Evolutionary conservation across 1,284 basidiomycete genomes (phyloP), one percentile per base, ranked within the genome.

Genomic region (Rhodofomes roseus): DNA sequence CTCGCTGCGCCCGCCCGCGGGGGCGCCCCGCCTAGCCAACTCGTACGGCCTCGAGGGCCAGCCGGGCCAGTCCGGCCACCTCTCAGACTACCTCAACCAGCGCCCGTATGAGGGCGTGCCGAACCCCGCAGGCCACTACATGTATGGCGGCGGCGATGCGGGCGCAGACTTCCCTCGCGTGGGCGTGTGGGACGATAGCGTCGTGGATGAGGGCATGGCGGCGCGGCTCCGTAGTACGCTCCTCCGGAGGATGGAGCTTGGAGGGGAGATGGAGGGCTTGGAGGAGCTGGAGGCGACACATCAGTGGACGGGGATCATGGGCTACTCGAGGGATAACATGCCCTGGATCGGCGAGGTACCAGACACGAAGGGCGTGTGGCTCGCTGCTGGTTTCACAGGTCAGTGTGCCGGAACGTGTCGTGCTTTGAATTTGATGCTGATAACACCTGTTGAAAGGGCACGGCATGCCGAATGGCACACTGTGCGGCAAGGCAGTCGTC

Each of bases 71-170:
- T 34, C 68, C 50, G 73, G 79, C 14, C 90, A 80, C 68, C 50
- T 52, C 31, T 52, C 50, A 1, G 87, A 91, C 68, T 92, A 92
- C 69, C 80, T 90, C 59, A 90, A 88, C 1, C 89, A 91, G 69
- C 80, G 88, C 51, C 81, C 82, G 54, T 65, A 71, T 1, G 63
- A 67, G n/a, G 68, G 56, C 43, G 70, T 73, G 11, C 68, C 65
- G 18, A 75, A 79, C 61, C 67, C 82, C n/a, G 70, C 68, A 2
- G 77, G 76, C 27, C 56, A 57, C 37, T 57, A 57, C 50, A 57
- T 57, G 56, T 57, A 37, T 25, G 56, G 56, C 27, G 56, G 56
- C 37, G 56, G 56, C 20, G 48, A 57, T 37, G 56, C 20, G 16
- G 56, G 23, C 8, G 56, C 56, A n/a, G 20, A 11, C 23, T 29